Evolutionary conservation across 1,139 yeast species (phyloP).

Genomic region (Taphrina betulina): DNA sequence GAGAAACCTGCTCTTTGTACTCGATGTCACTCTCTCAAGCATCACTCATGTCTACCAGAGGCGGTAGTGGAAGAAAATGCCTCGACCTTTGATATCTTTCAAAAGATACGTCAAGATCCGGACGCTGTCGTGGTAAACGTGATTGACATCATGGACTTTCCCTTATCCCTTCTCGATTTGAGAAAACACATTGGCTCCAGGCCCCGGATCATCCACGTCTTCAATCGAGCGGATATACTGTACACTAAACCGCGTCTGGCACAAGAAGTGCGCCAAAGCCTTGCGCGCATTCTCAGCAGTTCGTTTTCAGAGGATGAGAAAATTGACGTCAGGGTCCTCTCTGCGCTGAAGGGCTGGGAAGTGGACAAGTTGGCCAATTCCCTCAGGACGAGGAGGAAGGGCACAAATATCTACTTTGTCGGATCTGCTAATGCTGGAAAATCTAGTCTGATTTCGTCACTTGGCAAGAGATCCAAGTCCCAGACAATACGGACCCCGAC

Average conservation of each 20-base stretch:
- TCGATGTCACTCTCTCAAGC: constrained; percentile 23
- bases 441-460: constrained; percentile 12
- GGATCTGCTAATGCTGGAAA: constrained; percentile 32
- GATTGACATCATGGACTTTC: constrained; percentile 26
- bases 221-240: constrained; percentile 25
- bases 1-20: constrained; percentile 9
- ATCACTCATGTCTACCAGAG: constrained; percentile 10
- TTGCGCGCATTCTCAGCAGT: not conserved
- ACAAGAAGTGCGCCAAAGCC: not conserved
- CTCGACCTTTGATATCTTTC: constrained; percentile 11
- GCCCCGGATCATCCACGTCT: constrained; percentile 25
- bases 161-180: constrained; percentile 17
- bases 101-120: constrained; percentile 22
- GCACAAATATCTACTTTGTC: constrained; percentile 22
- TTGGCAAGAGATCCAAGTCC: constrained; percentile 1
- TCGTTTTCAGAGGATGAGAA: not conserved
- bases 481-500: not conserved
- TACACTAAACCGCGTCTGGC: constrained; percentile 5
- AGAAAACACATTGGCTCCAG: constrained; percentile 24
- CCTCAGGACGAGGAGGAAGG: constrained; percentile 14
- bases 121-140: constrained; percentile 26
- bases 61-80: constrained; percentile 12
- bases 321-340: constrained; percentile 6
- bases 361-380: constrained; percentile 12
- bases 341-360: constrained; percentile 27